phyloP scores from a whole-genome alignment of 805 yeast genomes.

The Yarrowia sp. region DNA sequence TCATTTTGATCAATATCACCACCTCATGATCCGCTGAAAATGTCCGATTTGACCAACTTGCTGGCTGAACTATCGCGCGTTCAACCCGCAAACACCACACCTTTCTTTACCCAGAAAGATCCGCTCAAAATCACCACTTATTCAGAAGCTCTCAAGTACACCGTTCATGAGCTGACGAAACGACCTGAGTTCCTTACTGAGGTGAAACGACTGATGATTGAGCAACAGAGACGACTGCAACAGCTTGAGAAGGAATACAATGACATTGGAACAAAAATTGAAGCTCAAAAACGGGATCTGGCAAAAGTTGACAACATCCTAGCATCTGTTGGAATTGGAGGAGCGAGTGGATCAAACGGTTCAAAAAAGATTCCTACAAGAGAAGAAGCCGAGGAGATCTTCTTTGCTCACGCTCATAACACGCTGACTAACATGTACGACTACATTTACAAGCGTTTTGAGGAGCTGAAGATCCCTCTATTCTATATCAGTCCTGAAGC shows the following conservation, averaged over 20 bases:
- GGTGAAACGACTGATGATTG: conserved; percentile 14
- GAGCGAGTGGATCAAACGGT: neutral
- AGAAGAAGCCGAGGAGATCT: conserved; percentile 6
- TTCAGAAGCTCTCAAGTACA: conserved; percentile 28
- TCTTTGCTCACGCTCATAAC: conserved; percentile 2
- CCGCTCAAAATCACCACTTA: conserved; percentile 20
- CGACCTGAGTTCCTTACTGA: conserved; percentile 22
- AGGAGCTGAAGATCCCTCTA: conserved; percentile 28
- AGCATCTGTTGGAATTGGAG: conserved; percentile 10
- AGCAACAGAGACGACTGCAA: conserved; percentile 12
- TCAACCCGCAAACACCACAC: neutral
- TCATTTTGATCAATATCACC: neutral
- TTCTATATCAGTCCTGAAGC: conserved; percentile 27
- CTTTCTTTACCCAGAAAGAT: conserved; percentile 21
- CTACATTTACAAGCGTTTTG: conserved; percentile 30
- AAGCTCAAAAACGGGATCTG: conserved; percentile 1
- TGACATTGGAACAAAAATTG: neutral
- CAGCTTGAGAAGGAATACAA: conserved; percentile 18
- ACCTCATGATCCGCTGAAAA: neutral
- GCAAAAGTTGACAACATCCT: conserved; percentile 8
- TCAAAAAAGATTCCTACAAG: neutral
- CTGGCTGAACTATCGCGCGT: conserved; percentile 27
- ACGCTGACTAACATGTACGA: conserved; percentile 34
- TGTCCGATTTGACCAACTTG: conserved; percentile 29
- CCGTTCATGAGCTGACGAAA: conserved; percentile 8